Percentiles rank a stretch among this genome's conserved stretches.
Conservation (phyloP, 257 asterid species). For the Salvia miltiorrhiza region DNA sequence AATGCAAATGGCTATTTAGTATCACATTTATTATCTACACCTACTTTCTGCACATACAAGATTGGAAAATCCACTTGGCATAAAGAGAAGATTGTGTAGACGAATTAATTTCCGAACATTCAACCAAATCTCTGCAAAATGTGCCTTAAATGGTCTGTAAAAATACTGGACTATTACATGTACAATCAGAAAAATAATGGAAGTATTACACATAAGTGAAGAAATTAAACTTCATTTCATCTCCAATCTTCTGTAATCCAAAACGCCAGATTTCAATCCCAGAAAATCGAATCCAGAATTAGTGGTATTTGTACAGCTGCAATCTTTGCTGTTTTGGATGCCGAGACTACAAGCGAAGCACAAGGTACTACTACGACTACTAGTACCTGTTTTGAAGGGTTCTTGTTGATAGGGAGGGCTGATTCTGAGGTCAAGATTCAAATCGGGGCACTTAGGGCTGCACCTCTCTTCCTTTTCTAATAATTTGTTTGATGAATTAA, state of each 20-base stretch:
- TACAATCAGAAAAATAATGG: not conserved
- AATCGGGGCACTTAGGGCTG: slow-evolving; percentile 49
- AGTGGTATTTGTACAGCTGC: slow-evolving; percentile 38
- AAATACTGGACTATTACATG: slow-evolving; percentile 12
- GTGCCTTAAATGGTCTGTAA: slow-evolving; percentile 20
- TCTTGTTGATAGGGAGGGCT: slow-evolving; percentile 65
- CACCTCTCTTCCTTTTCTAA: slow-evolving; percentile 1
- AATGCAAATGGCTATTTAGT: slow-evolving; percentile 1
- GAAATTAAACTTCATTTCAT: slow-evolving; percentile 26
- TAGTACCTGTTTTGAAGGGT: slow-evolving; percentile 27
- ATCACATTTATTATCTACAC: slow-evolving; percentile 21
- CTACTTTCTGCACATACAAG: slow-evolving; percentile 16
- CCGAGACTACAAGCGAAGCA: slow-evolving; percentile 63
- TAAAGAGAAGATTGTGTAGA: not conserved
- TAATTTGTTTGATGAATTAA: too few relatives aligned
- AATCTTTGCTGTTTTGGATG: slow-evolving; percentile 39
- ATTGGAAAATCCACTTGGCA: not conserved
- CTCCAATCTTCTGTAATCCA: slow-evolving; percentile 76
- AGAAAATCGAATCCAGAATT: slow-evolving; percentile 52
- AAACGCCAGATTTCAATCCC: slow-evolving; percentile 49
- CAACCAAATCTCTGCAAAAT: slow-evolving; percentile 23
- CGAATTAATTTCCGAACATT: not conserved
- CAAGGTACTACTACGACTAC: slow-evolving; percentile 22
- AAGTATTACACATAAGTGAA: slow-evolving; percentile 3
- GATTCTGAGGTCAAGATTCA: slow-evolving; percentile 83